Conservation (phyloP, 2,329 filamentous ascomycete species). For the Colletotrichum cereale region DNA sequence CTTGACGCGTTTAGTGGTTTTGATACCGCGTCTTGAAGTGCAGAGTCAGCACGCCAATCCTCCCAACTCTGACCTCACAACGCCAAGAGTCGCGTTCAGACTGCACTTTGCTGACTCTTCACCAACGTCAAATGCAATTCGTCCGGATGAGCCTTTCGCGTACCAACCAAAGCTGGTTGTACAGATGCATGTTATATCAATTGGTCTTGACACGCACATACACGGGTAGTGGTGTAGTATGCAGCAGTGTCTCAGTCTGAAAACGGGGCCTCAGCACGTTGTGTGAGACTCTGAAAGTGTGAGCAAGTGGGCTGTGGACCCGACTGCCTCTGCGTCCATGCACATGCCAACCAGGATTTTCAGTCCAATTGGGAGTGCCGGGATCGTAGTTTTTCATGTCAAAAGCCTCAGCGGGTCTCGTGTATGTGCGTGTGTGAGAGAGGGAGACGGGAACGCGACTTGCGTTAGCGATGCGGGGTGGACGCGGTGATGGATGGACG, state of each 20-base stretch:
- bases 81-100: conserved; percentile 3
- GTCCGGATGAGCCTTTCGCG: neutral
- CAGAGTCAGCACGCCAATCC: conserved; percentile 1
- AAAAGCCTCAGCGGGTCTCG: conserved; percentile 34
- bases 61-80: neutral
- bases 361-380: conserved; percentile 33
- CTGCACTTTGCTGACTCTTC: neutral
- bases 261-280: conserved; percentile 25
- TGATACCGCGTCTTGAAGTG: conserved; percentile 21
- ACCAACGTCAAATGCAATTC: neutral
- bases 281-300: neutral
- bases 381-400: conserved; percentile 17
- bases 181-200: neutral
- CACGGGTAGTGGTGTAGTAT: neutral
- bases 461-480: conserved; percentile 38
- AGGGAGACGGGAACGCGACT: conserved; percentile 29
- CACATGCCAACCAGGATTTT: neutral
- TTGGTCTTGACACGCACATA: conserved; percentile 33
- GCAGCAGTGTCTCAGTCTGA: conserved; percentile 30
- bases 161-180: neutral
- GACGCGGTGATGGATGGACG: conserved; percentile 31
- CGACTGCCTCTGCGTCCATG: neutral
- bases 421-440: conserved; percentile 15
- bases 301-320: conserved; percentile 19
- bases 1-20: conserved; percentile 33